Base-by-base conservation (phyloP, 192 early-diverging fungal genomes). In the Chytriomyces sp. region DNA sequence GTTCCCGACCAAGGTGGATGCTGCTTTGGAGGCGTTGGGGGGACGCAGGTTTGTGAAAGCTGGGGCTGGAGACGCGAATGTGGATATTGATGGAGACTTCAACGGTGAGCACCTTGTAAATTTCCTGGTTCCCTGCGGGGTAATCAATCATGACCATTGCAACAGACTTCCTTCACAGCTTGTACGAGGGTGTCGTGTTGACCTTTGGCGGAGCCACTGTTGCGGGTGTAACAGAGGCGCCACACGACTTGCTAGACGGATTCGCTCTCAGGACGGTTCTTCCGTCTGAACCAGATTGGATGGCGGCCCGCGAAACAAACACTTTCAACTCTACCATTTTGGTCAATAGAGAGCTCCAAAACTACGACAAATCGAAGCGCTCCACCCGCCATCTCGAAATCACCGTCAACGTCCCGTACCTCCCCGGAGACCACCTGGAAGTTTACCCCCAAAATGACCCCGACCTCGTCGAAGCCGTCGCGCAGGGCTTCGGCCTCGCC, bases 391-490 rank as follows among this genome's bases (percentile, higher is more conserved):
- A 80, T 39, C 62, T 87, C 74, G 54, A 70, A 34, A 62, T 84
- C 22, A 54, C 67, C n/a, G 59, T 77, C n/a, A 67, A 59, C 33
- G 54, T 30, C 8, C 25, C 40, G 36, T 84, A 80, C 55, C 44
- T 76, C 33, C 78, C 85, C 37, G 85, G 85, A 32, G 85, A 86
- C 70, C 85, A 86, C 49, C 59, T 86, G 25, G 85, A 86, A 70
- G 76, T 86, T 0, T 70, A 68, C 55, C 85, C 85, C 3, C 58
- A 76, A 34, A 84, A 86, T 39, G 64, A 75, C 14, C 30, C 32
- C 8, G 64, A 39, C 19, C 40, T 82, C 10, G 82, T 80, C 25
- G 79, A 83, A 55, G 19, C 72, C 19, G 69, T 81, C 53, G 83
- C 81, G 1, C 40, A 78, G 32, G 77, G 56, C 10, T 33, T 85